Evolutionary conservation across 2,329 filamentous ascomycete species (phyloP).

Genomic region (Fusarium keratoplasticum): DNA sequence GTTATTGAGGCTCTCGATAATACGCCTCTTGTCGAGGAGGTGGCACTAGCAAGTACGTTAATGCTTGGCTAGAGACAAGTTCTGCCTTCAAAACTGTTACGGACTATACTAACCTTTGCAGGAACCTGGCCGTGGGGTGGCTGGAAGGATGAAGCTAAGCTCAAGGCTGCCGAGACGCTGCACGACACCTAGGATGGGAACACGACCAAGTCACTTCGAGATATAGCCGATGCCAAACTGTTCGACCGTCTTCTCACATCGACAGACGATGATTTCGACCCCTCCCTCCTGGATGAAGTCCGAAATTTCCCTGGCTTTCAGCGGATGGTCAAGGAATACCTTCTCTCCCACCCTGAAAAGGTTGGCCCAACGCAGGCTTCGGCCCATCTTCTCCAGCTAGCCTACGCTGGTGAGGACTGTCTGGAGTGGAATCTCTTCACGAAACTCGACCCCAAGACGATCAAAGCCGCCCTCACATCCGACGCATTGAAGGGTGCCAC

Average conservation of each 20-base stretch:
- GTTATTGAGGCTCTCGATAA: slow-evolving; percentile 2
- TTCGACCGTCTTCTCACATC: not conserved
- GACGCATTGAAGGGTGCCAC: not conserved
- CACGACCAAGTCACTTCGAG: not conserved
- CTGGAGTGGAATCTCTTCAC: slow-evolving; percentile 1
- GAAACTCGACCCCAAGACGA: not conserved
- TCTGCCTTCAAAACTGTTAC: not conserved
- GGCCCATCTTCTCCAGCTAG: not conserved
- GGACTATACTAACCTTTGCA: not conserved
- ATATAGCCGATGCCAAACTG: not conserved
- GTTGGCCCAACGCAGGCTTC: not conserved
- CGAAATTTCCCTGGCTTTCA: not conserved
- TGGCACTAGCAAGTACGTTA: slow-evolving; percentile 5
- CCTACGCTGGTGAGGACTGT: not conserved
- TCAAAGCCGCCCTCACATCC: not conserved
- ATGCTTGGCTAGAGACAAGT: not conserved
- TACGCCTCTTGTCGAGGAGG: not conserved
- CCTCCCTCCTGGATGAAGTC: not conserved
- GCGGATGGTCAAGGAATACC: not conserved
- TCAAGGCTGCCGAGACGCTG: not conserved
- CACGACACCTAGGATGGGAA: not conserved
- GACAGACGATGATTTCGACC: not conserved
- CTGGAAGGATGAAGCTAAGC: not conserved
- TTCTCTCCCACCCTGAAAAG: not conserved
- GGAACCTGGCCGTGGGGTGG: slow-evolving; percentile 12